These are phyloP conservation scores for Herpetomonas muscarum DNA, from an alignment of 208 protist genomes.

Conservation along the genomic window DNA sequence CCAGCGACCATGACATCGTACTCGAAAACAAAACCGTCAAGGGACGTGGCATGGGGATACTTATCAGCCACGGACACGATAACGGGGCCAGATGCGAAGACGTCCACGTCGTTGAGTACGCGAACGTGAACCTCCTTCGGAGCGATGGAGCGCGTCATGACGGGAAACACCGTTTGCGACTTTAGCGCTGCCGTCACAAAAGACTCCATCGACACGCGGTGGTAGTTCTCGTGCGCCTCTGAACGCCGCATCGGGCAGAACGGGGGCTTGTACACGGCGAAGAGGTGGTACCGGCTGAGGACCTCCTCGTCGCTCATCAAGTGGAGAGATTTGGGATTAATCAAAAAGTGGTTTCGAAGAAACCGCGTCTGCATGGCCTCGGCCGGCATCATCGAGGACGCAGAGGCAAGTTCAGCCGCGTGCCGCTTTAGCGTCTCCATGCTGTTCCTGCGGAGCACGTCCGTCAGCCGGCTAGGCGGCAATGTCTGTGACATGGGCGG, in stretches of 20 bases:
- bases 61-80: slow-evolving; percentile 53
- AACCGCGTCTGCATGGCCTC: slow-evolving; percentile 71
- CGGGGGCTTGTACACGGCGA: slow-evolving; percentile 84
- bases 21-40: slow-evolving; percentile 45
- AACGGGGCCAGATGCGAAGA: slow-evolving; percentile 70
- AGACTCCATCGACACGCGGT: slow-evolving; percentile 76
- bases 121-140: slow-evolving; percentile 47
- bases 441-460: slow-evolving; percentile 75
- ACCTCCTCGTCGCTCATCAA: slow-evolving; percentile 28
- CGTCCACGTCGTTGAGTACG: slow-evolving; percentile 71
- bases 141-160: slow-evolving; percentile 11
- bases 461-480: slow-evolving; percentile 50
- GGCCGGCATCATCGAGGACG: slow-evolving; percentile 34
- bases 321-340: slow-evolving; percentile 67
- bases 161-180: slow-evolving; percentile 43
- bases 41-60: slow-evolving; percentile 34
- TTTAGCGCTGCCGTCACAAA: slow-evolving; percentile 65
- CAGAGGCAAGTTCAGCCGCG: slow-evolving; percentile 44
- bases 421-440: slow-evolving; percentile 48
- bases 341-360: slow-evolving; percentile 72
- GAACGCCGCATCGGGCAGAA: slow-evolving; percentile 84
- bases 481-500: slow-evolving; percentile 67
- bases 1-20: slow-evolving; percentile 81
- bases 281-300: slow-evolving; percentile 45
- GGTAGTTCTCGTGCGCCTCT: slow-evolving; percentile 67